phyloP scores from a whole-genome alignment of 768 basidiomycete species.

The Strobilomyces dryophilus region DNA sequence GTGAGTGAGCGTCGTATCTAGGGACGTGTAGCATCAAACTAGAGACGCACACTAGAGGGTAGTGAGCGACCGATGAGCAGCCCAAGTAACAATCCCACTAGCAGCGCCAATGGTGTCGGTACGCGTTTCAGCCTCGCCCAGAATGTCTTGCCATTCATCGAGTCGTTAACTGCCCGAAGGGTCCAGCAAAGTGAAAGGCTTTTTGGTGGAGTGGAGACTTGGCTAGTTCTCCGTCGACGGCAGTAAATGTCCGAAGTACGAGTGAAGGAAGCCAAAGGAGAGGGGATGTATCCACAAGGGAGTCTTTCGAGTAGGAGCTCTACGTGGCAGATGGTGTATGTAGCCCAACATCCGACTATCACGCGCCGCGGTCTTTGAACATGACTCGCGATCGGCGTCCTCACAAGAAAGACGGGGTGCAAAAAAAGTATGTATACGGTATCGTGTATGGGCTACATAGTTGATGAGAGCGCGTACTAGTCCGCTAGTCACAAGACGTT shows the following conservation, averaged over 20 bases:
- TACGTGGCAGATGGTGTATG: too few species aligned
- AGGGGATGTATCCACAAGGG: too few species aligned
- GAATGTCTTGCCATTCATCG: constrained; percentile 25
- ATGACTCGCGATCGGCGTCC: too few species aligned
- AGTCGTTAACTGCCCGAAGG: neutral
- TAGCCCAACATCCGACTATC: neutral
- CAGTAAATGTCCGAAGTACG: too few species aligned
- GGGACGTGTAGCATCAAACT: neutral
- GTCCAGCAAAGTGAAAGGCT: neutral
- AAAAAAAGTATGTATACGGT: too few species aligned
- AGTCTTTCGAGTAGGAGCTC: too few species aligned
- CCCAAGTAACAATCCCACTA: constrained; percentile 60
- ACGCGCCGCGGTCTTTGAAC: neutral
- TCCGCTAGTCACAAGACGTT: too few species aligned
- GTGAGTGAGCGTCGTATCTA: neutral
- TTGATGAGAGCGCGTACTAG: too few species aligned
- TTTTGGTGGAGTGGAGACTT: neutral
- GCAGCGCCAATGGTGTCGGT: constrained; percentile 52
- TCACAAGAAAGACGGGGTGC: too few species aligned
- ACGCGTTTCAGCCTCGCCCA: constrained; percentile 40
- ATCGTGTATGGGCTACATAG: too few species aligned
- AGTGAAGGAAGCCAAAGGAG: too few species aligned
- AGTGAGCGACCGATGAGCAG: constrained; percentile 50
- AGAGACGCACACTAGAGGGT: constrained; percentile 33
- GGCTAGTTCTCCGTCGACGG: neutral